A percentile compares a stretch with the other conserved stretches of the same genome.
Conservation (phyloP, 2,329 filamentous ascomycete species). For the Niveomyces coronatus region DNA sequence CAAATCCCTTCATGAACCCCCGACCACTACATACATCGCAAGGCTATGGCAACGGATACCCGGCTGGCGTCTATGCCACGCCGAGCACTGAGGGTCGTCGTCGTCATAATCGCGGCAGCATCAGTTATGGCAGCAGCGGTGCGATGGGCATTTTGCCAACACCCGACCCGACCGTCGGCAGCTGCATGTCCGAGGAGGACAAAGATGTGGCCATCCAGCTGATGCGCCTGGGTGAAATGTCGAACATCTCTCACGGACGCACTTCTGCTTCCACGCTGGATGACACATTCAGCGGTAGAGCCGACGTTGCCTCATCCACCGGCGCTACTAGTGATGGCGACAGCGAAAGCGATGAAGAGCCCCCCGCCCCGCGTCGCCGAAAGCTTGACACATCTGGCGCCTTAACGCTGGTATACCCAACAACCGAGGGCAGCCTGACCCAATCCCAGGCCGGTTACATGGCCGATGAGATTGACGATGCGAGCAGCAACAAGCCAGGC, state of each 20-base stretch:
- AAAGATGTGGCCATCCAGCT: conserved; percentile 92
- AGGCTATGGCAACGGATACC: conserved; percentile 48
- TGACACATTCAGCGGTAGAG: conserved; percentile 83
- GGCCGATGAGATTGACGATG: conserved; percentile 24
- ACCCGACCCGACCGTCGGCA: conserved; percentile 92
- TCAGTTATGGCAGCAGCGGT: conserved; percentile 40
- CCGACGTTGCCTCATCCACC: conserved; percentile 75
- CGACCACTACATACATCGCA: conserved; percentile 77
- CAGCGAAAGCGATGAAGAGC: conserved; percentile 53
- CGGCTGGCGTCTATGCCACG: conserved; percentile 51
- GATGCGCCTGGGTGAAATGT: conserved; percentile 90
- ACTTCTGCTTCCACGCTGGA: conserved; percentile 90
- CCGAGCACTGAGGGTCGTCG: conserved; percentile 52
- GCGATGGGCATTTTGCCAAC: conserved; percentile 63
- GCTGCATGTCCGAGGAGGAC: conserved; percentile 91
- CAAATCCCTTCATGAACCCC: conserved; percentile 70
- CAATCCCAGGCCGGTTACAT: conserved; percentile 30
- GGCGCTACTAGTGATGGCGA: conserved; percentile 75
- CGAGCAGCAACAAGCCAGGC: conserved; percentile 24
- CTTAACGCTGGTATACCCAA: conserved; percentile 38
- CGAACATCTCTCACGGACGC: conserved; percentile 84
- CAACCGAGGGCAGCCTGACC: conserved; percentile 42
- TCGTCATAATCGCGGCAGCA: conserved; percentile 46
- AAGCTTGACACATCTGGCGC: conserved; percentile 37
- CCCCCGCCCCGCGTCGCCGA: conserved; percentile 48